Base-by-base conservation (phyloP, 306 rosid genomes). In the Cyclanthera cordifolia region DNA sequence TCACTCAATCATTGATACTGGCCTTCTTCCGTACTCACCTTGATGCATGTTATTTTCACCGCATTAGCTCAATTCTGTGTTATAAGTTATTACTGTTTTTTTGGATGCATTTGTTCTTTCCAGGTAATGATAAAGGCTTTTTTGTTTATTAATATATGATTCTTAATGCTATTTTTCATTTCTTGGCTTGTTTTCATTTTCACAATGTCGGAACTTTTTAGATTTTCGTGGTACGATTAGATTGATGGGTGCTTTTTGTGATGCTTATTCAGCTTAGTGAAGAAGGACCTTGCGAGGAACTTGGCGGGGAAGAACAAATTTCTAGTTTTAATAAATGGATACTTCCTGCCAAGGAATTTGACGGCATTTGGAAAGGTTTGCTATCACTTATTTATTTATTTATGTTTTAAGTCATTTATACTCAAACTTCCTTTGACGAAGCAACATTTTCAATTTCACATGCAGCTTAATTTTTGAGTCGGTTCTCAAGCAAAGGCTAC, bases 391-490 rank as follows among this genome's bases (percentile, higher is more conserved):
- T 28, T 75, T 53, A 58, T 70, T 67, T 58, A 28, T 70, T 24
- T 75, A 67, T 27, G 8, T 73, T 54, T 70, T 67, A 60, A 58
- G 34, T 55, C 34, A 30, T 72, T 71, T 48, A 68, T 59, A 69
- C 72, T 30, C 75, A 37, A 43, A 64, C 12, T 66, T 49, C 58
- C 67, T 48, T 70, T 51, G 64, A 61, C 13, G 61, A 52, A 69
- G 47, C 53, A 20, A 78, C 41, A 43, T 66, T 64, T 59, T 49
- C 53, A 51, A 77, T 55, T 74, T 55, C 37, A 60, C 73, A 64
- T 86, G 81, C 88, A 93, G 99, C 79, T 79, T 87, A 76, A 86
- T 93, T 70, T 93, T 85, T 73, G 99, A 90, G 75, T 82, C 97
- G 72, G 97, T 95, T 74, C 95, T 93, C 79, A 93, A 93, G 90